A percentile compares a stretch with the other conserved stretches of the same genome.
Conservation (phyloP, 768 basidiomycete genomes). For the Suillus tomentosus region DNA sequence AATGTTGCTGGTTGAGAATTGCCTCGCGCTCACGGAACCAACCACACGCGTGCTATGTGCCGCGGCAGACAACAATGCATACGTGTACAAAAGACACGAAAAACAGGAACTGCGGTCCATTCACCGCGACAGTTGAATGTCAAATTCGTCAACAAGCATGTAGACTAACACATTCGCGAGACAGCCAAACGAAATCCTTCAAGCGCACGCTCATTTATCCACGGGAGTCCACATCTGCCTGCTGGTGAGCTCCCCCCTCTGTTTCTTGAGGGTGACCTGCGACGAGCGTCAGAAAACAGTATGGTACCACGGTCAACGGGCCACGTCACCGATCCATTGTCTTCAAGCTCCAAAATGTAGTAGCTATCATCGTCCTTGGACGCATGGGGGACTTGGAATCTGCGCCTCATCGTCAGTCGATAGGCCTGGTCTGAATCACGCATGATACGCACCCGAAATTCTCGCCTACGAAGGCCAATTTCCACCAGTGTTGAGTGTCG, state of each 20-base stretch:
- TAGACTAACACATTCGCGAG: no score
- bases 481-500: not conserved
- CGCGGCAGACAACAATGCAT: not conserved
- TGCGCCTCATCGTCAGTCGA: not conserved
- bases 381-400: not conserved
- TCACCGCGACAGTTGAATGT: not conserved
- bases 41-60: not conserved
- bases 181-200: not conserved
- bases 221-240: not conserved
- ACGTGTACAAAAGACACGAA: not conserved
- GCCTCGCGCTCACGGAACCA: no score
- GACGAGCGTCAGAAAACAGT: not conserved
- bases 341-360: not conserved
- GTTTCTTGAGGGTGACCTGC: not conserved
- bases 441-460: not conserved
- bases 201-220: not conserved
- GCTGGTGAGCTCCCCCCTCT: fast-evolving
- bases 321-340: not conserved
- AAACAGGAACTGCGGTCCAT: not conserved
- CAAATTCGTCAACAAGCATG: not conserved
- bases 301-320: not conserved
- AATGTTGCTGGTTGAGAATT: no score
- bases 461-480: not conserved
- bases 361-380: no score
- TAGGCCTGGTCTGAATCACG: not conserved